Evolutionary conservation across 768 basidiomycete species (phyloP).

Genomic region (Baorangia bicolor): DNA sequence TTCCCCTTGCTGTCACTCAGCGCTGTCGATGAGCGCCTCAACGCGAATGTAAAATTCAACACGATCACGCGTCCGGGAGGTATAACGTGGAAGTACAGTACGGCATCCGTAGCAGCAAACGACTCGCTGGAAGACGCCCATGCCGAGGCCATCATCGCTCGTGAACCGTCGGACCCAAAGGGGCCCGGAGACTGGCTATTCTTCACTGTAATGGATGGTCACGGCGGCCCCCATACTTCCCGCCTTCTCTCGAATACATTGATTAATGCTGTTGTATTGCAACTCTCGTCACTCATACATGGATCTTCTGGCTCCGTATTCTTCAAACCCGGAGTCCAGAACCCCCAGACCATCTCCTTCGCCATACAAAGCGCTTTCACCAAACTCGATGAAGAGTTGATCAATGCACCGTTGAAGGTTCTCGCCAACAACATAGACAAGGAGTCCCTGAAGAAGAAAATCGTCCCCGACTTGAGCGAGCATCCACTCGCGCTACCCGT

Average conservation of each 20-base stretch:
- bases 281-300: slow-evolving; percentile 58
- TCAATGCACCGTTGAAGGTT: slow-evolving; percentile 73
- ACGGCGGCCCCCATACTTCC: slow-evolving; percentile 82
- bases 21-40: slow-evolving; percentile 56
- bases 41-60: slow-evolving; percentile 49
- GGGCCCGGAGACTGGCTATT: slow-evolving; percentile 74
- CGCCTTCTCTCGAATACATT: slow-evolving; percentile 78
- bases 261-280: slow-evolving; percentile 78
- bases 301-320: slow-evolving; percentile 34
- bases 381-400: slow-evolving; percentile 81
- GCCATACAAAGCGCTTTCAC: slow-evolving; percentile 79
- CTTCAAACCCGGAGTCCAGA: slow-evolving; percentile 37
- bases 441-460: slow-evolving; percentile 48
- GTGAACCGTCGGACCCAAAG: slow-evolving; percentile 58
- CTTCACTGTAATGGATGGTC: slow-evolving; percentile 91
- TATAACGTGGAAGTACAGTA: slow-evolving; percentile 72
- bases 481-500: slow-evolving; percentile 68
- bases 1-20: slow-evolving; percentile 57
- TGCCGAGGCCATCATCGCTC: slow-evolving; percentile 63
- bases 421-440: slow-evolving; percentile 58
- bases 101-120: slow-evolving; percentile 80
- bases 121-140: slow-evolving; percentile 91
- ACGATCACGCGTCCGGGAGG: slow-evolving; percentile 51
- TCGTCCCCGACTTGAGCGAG: slow-evolving; percentile 62
- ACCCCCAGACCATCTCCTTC: slow-evolving; percentile 53